phyloP scores from a whole-genome alignment of 441 rosid genomes.

The Eugenia klotzschiana region DNA sequence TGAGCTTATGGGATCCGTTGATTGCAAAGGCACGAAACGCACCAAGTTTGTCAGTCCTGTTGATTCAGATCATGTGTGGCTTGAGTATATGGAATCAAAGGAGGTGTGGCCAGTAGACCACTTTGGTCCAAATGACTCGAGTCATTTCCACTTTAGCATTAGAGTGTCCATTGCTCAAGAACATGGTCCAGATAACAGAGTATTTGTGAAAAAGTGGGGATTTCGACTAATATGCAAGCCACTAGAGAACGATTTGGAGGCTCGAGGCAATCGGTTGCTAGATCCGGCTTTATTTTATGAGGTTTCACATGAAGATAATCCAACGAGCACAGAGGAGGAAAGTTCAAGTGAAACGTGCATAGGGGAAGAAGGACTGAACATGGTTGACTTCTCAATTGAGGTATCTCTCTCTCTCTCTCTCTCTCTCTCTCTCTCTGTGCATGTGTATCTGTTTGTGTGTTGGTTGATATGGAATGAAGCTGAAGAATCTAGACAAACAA shows the following conservation, averaged over 20 bases:
- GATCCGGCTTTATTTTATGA: neutral
- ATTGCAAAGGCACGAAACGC: too few species aligned
- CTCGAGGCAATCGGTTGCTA: neutral
- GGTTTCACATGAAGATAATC: neutral
- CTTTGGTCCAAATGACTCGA: neutral
- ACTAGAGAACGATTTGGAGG: neutral
- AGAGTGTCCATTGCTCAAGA: neutral
- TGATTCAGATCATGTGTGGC: neutral
- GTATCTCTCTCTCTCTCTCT: too few species aligned
- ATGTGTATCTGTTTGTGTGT: too few species aligned
- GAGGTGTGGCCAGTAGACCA: neutral
- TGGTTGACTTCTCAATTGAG: too few species aligned
- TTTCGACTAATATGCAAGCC: neutral
- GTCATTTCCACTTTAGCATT: neutral
- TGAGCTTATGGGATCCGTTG: too few species aligned
- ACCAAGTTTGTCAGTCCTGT: too few species aligned
- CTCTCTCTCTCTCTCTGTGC: too few species aligned
- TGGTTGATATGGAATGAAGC: too few species aligned
- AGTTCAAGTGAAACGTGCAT: neutral
- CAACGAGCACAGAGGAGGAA: fast-evolving
- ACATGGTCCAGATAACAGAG: too few species aligned
- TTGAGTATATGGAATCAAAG: neutral
- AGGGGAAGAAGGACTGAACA: too few species aligned
- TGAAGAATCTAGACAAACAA: too few species aligned
- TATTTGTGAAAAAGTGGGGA: neutral